Evolutionary conservation across 495 filamentous ascomycete genomes (phyloP).

Genomic region (Penicillium chermesinum): DNA sequence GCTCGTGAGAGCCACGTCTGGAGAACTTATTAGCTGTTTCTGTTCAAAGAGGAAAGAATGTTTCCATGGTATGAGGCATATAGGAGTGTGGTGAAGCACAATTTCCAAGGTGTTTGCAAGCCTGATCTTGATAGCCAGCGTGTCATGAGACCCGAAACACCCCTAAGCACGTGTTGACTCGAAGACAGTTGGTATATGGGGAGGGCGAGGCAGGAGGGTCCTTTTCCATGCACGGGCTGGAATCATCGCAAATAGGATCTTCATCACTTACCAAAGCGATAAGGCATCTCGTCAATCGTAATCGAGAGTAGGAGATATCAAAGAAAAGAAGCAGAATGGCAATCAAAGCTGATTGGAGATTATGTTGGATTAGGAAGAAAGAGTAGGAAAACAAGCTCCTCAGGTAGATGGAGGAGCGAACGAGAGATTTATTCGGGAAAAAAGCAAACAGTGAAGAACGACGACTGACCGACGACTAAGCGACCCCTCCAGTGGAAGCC

Average conservation of each 20-base stretch:
- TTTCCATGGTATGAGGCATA: neutral
- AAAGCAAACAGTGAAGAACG: no score
- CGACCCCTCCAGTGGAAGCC: no score
- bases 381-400: no score
- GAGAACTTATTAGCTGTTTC: conserved; percentile 9
- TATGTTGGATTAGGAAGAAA: no score
- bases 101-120: neutral
- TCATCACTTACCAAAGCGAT: conserved; percentile 19
- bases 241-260: neutral
- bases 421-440: no score
- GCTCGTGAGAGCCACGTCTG: conserved; percentile 56
- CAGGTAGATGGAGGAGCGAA: no score
- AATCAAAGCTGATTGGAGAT: neutral
- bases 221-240: neutral
- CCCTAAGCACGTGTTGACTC: no score
- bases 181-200: neutral
- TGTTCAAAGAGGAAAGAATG: no score
- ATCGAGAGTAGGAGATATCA: neutral
- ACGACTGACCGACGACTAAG: no score
- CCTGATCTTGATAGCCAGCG: no score
- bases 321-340: neutral
- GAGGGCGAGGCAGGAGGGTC: no score
- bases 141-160: no score
- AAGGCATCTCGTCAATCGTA: conserved; percentile 4
- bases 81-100: neutral